phyloP scores from a whole-genome alignment of 768 basidiomycete species.

The Boletus sp. region DNA sequence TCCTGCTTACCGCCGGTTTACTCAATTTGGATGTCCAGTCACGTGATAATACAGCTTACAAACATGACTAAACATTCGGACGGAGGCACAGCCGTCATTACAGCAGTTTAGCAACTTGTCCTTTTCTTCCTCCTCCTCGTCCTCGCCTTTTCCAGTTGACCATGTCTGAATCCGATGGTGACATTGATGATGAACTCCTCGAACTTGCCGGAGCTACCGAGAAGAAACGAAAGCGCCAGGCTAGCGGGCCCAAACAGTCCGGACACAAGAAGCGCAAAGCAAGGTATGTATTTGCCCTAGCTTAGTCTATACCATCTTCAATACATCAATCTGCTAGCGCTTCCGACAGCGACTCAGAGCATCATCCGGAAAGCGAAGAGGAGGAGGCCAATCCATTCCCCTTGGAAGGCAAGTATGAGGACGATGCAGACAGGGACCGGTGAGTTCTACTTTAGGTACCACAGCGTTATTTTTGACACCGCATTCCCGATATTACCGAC shows the following conservation, averaged over 20 bases:
- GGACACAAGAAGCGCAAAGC: constrained; percentile 67
- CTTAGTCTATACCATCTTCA: not conserved
- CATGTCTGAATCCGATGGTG: constrained; percentile 53
- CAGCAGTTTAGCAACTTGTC: not conserved
- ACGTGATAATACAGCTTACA: constrained; percentile 17
- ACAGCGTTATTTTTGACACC: constrained; percentile 29
- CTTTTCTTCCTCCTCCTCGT: not conserved
- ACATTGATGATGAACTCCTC: constrained; percentile 71
- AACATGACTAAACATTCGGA: constrained; percentile 21
- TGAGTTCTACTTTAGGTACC: constrained; percentile 44
- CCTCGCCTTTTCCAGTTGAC: constrained; percentile 2
- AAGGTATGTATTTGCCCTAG: constrained; percentile 50
- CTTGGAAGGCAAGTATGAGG: constrained; percentile 85
- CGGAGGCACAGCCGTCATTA: not conserved
- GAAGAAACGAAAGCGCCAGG: constrained; percentile 65
- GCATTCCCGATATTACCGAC: constrained; percentile 6
- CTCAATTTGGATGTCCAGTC: constrained; percentile 6
- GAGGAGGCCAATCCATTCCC: constrained; percentile 74
- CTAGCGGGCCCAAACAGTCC: constrained; percentile 41
- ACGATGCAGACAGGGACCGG: constrained; percentile 81
- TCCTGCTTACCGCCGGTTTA: constrained; percentile 4
- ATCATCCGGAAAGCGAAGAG: constrained; percentile 62
- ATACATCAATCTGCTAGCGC: constrained; percentile 27
- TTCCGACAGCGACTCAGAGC: constrained; percentile 47
- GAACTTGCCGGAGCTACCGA: constrained; percentile 71